phyloP scores from a whole-genome alignment of 2,329 filamentous ascomycete genomes.

The Aspergillus cejpii region DNA sequence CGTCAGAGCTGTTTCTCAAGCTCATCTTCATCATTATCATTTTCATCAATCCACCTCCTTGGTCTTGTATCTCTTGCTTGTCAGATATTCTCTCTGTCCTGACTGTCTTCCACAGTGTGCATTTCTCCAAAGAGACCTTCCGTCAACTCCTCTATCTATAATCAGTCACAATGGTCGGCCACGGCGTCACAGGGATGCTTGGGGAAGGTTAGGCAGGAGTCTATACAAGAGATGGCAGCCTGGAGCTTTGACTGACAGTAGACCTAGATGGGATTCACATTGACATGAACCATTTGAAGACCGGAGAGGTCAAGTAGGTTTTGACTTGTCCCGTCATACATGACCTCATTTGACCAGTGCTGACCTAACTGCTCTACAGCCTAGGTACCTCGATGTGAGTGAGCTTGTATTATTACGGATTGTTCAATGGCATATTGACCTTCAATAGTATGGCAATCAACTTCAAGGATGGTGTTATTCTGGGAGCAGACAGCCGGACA shows the following conservation, averaged over 20 bases:
- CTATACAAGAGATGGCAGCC: constrained; percentile 4
- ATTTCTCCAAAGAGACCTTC: constrained; percentile 2
- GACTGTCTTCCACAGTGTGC: constrained; percentile 2
- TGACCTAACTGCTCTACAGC: constrained; percentile 48
- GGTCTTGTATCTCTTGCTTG: neutral
- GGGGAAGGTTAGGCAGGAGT: constrained; percentile 37
- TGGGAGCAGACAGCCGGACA: constrained; percentile 92
- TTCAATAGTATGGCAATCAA: constrained; percentile 85
- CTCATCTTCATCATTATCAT: constrained; percentile 3
- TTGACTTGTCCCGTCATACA: neutral
- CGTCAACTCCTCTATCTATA: neutral
- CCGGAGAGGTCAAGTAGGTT: constrained; percentile 94
- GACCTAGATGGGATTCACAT: constrained; percentile 90
- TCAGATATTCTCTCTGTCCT: neutral
- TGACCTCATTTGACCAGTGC: neutral
- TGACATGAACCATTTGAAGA: constrained; percentile 98
- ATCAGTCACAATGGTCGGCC: constrained; percentile 35
- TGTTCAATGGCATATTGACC: constrained; percentile 24
- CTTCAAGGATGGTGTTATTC: constrained; percentile 96
- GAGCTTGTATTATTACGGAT: constrained; percentile 13
- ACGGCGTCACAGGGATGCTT: constrained; percentile 39
- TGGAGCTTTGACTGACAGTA: constrained; percentile 14
- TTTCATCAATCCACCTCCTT: neutral
- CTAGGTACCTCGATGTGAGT: constrained; percentile 94
- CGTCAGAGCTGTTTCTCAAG: constrained; percentile 14